phyloP scores from a whole-genome alignment of 129 eudicot species.

The Artemisia argyi region DNA sequence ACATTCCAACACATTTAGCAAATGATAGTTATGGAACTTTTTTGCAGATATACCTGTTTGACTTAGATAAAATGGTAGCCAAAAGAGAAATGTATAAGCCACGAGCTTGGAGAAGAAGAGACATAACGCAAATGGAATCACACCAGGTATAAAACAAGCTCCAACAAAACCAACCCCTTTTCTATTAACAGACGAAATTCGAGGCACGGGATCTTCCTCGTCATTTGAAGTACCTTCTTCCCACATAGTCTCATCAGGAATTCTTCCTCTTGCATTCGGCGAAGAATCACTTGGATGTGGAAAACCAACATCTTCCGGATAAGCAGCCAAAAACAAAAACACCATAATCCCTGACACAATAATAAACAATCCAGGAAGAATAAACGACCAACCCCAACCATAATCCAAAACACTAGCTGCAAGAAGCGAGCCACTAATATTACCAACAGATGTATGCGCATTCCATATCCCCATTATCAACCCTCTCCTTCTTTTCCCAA shows the following conservation, averaged over 20 bases:
- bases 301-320: conserved; percentile 90
- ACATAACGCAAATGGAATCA: conserved; percentile 88
- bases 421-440: conserved; percentile 80
- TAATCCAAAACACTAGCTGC: conserved; percentile 86
- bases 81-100: conserved; percentile 90
- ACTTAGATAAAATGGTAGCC: conserved; percentile 93
- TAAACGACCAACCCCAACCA: conserved; percentile 98
- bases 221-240: conserved; percentile 36
- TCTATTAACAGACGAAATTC: conserved; percentile 28
- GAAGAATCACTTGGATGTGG: conserved; percentile 38
- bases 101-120: conserved; percentile 92
- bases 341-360: conserved; percentile 64
- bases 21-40: not conserved
- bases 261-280: conserved; percentile 13
- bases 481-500: conserved; percentile 85
- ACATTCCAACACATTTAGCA: not conserved
- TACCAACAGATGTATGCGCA: conserved; percentile 92
- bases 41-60: conserved; percentile 62
- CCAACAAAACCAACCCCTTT: conserved; percentile 65
- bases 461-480: conserved; percentile 97
- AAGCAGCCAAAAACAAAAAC: conserved; percentile 74
- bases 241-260: conserved; percentile 31
- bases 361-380: conserved; percentile 72
- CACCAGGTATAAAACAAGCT: conserved; percentile 92
- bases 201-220: conserved; percentile 22